Evolutionary conservation across 192 early-diverging fungal genomes (phyloP).

Genomic region (Pilobolus umbonatus): DNA sequence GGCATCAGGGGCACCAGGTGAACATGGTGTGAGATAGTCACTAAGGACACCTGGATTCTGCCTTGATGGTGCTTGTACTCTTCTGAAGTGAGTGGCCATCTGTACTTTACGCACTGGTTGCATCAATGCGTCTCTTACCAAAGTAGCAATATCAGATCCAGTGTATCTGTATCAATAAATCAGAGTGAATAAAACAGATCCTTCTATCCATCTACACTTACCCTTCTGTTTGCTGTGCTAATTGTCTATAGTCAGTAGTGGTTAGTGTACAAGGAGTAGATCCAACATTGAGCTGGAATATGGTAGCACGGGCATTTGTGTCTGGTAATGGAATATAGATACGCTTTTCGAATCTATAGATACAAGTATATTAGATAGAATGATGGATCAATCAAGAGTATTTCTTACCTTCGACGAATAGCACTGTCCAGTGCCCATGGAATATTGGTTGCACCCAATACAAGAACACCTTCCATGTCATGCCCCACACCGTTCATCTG

Average conservation of each 20-base stretch:
- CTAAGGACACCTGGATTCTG: constrained; percentile 45
- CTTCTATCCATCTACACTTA: constrained; percentile 22
- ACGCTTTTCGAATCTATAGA: constrained; percentile 95
- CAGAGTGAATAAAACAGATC: background rate
- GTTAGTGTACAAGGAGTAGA: constrained; percentile 79
- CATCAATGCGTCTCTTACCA: constrained; percentile 96
- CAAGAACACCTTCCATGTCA: constrained; percentile 91
- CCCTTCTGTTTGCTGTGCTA: constrained; percentile 83
- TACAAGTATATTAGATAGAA: constrained; percentile 89
- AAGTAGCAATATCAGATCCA: constrained; percentile 92
- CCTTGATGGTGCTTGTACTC: constrained; percentile 58
- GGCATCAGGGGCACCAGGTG: constrained; percentile 85
- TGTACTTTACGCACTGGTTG: constrained; percentile 96
- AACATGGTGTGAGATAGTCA: constrained; percentile 84
- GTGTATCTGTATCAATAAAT: constrained; percentile 57
- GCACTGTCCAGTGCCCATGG: constrained; percentile 96
- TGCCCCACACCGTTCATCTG: constrained; percentile 99
- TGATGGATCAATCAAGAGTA: constrained; percentile 29
- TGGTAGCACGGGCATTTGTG: constrained; percentile 78
- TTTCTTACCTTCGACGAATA: constrained; percentile 83
- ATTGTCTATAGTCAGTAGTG: constrained; percentile 61
- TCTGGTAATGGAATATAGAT: constrained; percentile 85
- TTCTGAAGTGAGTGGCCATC: constrained; percentile 85
- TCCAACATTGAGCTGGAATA: constrained; percentile 93
- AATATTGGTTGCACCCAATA: constrained; percentile 98